Evolutionary conservation across 257 asterid species (phyloP).

Genomic region (Haberlea rhodopensis): DNA sequence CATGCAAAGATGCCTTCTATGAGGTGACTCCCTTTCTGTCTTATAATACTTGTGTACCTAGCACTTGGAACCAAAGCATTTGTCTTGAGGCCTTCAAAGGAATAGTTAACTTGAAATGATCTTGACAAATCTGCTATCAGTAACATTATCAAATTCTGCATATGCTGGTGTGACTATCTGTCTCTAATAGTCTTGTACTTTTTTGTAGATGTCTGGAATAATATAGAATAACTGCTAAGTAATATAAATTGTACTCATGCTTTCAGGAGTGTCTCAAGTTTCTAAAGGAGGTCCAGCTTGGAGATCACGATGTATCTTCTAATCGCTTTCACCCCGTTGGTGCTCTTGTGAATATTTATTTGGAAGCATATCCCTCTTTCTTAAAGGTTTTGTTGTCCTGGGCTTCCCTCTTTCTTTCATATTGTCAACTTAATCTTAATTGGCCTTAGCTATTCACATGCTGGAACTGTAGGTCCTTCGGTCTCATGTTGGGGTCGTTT

Average conservation of each 20-base stretch:
- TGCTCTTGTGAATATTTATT: slow-evolving; percentile 51
- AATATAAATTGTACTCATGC: slow-evolving; percentile 24
- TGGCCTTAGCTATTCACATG: slow-evolving; percentile 4
- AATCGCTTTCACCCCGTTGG: slow-evolving; percentile 56
- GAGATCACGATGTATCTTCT: slow-evolving; percentile 56
- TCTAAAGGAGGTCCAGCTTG: slow-evolving; percentile 68
- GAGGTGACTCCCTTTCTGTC: slow-evolving; percentile 47
- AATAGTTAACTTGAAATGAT: neutral
- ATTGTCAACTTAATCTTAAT: slow-evolving; percentile 14
- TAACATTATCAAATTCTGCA: slow-evolving; percentile 1
- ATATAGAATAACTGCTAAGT: slow-evolving; percentile 9
- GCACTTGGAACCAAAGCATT: neutral
- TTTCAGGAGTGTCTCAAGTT: slow-evolving; percentile 85
- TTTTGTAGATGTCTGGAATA: neutral
- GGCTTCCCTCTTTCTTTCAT: slow-evolving; percentile 7
- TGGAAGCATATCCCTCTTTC: slow-evolving; percentile 67
- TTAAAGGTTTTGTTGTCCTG: slow-evolving; percentile 52
- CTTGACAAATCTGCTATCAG: neutral
- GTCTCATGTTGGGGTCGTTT: slow-evolving; percentile 57
- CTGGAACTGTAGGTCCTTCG: slow-evolving; percentile 68
- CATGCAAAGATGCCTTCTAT: slow-evolving; percentile 65
- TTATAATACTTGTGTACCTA: neutral
- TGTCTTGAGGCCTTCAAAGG: neutral
- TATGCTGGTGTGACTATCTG: neutral
- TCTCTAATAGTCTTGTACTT: neutral